Conservation (phyloP, 192 early-diverging fungal species). For the Spizellomyces sp. region DNA sequence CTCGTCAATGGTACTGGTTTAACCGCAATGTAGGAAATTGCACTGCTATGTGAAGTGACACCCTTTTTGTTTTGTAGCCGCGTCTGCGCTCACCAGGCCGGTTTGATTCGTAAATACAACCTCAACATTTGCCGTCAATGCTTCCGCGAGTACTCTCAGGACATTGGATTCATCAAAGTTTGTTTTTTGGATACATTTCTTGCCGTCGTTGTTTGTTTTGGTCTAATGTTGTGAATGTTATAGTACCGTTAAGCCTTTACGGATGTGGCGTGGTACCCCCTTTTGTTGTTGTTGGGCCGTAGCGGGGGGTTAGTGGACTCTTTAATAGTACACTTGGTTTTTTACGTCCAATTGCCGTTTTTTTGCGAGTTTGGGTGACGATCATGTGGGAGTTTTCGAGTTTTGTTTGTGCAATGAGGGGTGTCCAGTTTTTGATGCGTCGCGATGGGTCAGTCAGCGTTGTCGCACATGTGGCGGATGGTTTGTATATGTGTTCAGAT, state of each 20-base stretch:
- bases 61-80: constrained; percentile 59
- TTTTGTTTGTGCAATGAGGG: too few relatives aligned
- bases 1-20: constrained; percentile 84
- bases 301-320: too few relatives aligned
- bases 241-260: constrained; percentile 3
- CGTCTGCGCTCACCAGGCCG: constrained; percentile 98
- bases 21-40: neutral
- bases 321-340: too few relatives aligned
- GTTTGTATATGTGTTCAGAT: too few relatives aligned
- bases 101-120: constrained; percentile 99
- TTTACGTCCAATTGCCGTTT: too few relatives aligned
- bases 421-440: too few relatives aligned
- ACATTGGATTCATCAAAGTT: constrained; percentile 99
- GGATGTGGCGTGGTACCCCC: too few relatives aligned
- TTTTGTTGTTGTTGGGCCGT: too few relatives aligned
- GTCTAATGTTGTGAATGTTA: neutral
- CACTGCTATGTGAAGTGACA: neutral
- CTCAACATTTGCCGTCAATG: constrained; percentile 99
- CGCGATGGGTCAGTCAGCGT: too few relatives aligned
- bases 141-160: constrained; percentile 98
- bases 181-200: neutral
- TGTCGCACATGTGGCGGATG: too few relatives aligned
- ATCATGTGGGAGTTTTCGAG: too few relatives aligned
- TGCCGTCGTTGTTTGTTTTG: neutral
- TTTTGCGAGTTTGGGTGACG: too few relatives aligned